Evolutionary conservation across 2,329 filamentous ascomycete species (phyloP), one percentile per base, ranked within the genome.

Genomic region (Didymella pinodella): DNA sequence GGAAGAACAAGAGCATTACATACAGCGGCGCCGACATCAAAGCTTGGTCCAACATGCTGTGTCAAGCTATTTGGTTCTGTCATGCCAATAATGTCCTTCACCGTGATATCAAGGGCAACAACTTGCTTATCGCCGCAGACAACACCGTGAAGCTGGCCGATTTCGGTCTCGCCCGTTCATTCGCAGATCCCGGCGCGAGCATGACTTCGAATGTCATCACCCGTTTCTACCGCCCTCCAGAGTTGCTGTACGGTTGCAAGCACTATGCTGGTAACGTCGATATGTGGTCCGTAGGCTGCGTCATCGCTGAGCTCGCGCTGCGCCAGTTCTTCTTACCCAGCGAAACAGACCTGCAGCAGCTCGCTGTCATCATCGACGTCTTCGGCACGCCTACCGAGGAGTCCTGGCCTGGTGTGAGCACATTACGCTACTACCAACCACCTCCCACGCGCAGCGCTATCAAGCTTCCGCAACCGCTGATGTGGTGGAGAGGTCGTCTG

Each of bases 91-190:
- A 90, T 70, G 87, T 99, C 18, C 84, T 99, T 29, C 95, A 99
- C 79, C 91, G 95, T 69, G 95, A 99, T 82, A 98, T 99, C 83
- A 99, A 99, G 80, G 94, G 94, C 47, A 98, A 98, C 85, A 99
- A 99, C 81, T 82, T 98, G 78, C 84, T 99, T 59, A 96, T 99
- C 69, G 93, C 93, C 22, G 90, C 92, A 41, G 91, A 97, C 74
- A 94, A 95, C 48, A 91, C 94, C 72, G 88, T 99, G 73, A 98
- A 98, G 77, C 86, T 99, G 49, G 95, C 94, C 34, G 95, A 99
- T 89, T 99, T 99, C 70, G 95, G 95, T 84, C 88, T 99, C 32
- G 95, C 95, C 6, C 85, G 95, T 63, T 87, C 85, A 61, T 97
- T 97, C 76, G 90, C 92, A 7, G 95, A 99, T 76, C 94, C 95